phyloP scores from a whole-genome alignment of 306 rosid species.

The Morella rubra region DNA sequence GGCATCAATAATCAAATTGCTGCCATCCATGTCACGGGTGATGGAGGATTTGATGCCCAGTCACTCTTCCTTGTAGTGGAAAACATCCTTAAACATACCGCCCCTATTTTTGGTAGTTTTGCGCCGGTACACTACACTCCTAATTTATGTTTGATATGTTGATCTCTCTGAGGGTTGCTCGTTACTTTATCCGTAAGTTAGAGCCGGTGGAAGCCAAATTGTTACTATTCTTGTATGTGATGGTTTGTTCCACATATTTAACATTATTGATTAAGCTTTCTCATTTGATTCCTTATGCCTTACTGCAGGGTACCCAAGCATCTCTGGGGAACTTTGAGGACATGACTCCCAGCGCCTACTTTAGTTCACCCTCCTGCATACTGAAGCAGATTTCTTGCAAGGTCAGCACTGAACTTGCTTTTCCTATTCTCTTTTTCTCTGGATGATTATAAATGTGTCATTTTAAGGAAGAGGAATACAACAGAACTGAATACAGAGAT shows the following conservation, averaged over 20 bases:
- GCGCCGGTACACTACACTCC: constrained; percentile 24
- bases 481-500: no score
- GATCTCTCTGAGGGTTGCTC: background rate
- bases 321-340: constrained; percentile 22
- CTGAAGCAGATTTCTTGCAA: constrained; percentile 24
- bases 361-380: constrained; percentile 24
- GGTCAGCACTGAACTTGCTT: constrained; percentile 6
- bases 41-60: constrained; percentile 19
- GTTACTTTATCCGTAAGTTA: background rate
- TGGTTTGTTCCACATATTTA: background rate
- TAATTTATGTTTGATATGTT: background rate
- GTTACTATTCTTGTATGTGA: background rate
- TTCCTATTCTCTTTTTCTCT: background rate
- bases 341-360: constrained; percentile 12
- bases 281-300: background rate
- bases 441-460: no score
- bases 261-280: no score
- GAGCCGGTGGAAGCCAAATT: background rate
- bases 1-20: constrained; percentile 22
- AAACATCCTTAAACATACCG: constrained; percentile 22
- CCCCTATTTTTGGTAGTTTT: constrained; percentile 22
- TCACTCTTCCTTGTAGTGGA: constrained; percentile 27
- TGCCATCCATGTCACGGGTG: constrained; percentile 20
- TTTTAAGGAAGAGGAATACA: no score
- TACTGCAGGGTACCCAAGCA: constrained; percentile 25